Evolutionary conservation across 2,329 filamentous ascomycete species (phyloP).

Genomic region (Tympanopsis confertula): DNA sequence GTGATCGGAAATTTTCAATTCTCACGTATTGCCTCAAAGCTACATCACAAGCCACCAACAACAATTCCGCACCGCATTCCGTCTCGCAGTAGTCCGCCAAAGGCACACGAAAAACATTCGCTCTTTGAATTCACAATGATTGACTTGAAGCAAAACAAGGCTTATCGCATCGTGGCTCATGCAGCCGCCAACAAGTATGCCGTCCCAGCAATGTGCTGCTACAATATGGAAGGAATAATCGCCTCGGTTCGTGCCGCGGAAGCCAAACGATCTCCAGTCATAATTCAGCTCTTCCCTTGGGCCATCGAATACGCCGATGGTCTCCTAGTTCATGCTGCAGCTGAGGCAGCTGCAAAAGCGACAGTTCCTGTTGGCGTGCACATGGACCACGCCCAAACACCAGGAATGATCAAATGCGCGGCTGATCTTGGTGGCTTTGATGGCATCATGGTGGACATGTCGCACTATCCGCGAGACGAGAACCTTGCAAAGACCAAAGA

Average conservation of each 20-base stretch:
- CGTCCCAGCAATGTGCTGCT: conserved; percentile 49
- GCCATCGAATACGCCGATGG: conserved; percentile 53
- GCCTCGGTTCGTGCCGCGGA: conserved; percentile 60
- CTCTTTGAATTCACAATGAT: too few relatives aligned
- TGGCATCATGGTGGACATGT: conserved; percentile 66
- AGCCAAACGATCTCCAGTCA: conserved; percentile 52
- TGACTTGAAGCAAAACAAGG: conserved; percentile 32
- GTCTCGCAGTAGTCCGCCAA: too few relatives aligned
- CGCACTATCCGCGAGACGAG: conserved; percentile 56
- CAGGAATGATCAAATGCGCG: conserved; percentile 47
- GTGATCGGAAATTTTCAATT: too few relatives aligned
- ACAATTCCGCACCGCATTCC: too few relatives aligned
- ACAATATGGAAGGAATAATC: conserved; percentile 61
- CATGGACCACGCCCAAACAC: conserved; percentile 55
- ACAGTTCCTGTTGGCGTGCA: conserved; percentile 50
- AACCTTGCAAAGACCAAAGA: conserved; percentile 51
- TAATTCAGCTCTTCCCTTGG: conserved; percentile 68
- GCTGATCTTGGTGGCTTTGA: conserved; percentile 53
- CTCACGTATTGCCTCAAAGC: too few relatives aligned
- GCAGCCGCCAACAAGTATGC: conserved; percentile 43
- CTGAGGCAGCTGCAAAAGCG: conserved; percentile 41
- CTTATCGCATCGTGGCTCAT: conserved; percentile 42
- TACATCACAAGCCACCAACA: too few relatives aligned
- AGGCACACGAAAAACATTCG: too few relatives aligned
- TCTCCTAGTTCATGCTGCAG: conserved; percentile 40